phyloP scores from a whole-genome alignment of 176 grass and related monocot genomes.

The Oryza glumipatula region DNA sequence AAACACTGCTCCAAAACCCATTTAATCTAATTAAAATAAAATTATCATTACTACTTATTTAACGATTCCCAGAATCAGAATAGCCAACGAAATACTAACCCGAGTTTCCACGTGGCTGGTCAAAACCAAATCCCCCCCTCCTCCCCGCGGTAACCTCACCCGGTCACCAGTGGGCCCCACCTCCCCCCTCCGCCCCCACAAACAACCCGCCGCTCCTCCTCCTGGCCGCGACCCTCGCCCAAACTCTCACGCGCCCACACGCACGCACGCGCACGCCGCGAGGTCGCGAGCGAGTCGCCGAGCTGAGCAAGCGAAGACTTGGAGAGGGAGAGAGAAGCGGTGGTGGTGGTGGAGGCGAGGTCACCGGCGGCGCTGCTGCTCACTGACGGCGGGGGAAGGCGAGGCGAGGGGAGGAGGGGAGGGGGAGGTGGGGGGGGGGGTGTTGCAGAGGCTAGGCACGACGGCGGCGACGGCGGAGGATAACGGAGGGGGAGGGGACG shows the following conservation, averaged over 20 bases:
- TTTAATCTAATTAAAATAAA: not conserved
- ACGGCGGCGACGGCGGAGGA: conserved; percentile 48
- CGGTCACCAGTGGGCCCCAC: conserved; percentile 38
- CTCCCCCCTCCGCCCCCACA: conserved; percentile 14
- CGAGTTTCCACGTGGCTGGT: conserved; percentile 46
- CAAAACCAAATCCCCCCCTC: not conserved
- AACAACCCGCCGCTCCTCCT: conserved; percentile 45
- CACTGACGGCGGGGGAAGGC: not conserved
- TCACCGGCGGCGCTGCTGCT: not conserved
- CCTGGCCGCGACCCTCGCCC: conserved; percentile 45
- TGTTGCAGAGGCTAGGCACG: not conserved
- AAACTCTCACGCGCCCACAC: conserved; percentile 1
- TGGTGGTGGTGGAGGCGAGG: not conserved
- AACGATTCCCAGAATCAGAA: not conserved
- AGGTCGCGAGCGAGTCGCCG: not conserved
- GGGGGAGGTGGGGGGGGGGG: not conserved
- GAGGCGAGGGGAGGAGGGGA: not conserved
- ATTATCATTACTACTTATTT: not conserved
- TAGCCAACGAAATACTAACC: conserved; percentile 1
- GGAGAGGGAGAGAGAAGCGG: not conserved
- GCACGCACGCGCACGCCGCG: too few species aligned
- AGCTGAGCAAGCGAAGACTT: not conserved
- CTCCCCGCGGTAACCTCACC: conserved; percentile 39
- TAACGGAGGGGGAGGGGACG: conserved; percentile 42
- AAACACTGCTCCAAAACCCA: not conserved